Base-by-base conservation (phyloP, 23 red algal species). In the Gracilaria caudata region DNA sequence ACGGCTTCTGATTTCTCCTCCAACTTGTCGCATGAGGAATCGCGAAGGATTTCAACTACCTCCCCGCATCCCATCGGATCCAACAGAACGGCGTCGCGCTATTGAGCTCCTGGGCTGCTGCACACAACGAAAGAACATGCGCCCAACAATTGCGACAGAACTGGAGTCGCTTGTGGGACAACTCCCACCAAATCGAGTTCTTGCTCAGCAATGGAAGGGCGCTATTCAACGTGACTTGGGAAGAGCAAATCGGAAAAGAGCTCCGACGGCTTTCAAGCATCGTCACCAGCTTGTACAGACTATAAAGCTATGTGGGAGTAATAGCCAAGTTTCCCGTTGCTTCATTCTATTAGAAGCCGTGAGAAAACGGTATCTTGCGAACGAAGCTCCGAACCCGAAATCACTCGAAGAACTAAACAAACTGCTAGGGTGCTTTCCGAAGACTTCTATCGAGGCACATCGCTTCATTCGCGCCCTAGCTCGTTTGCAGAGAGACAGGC, bases 121-220 rank as follows among this genome's bases (percentile, higher is more conserved):
- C 8, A 90, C 86, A 11, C 86, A 90, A 40, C 59, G 58, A 23
- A 68, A 74, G 33, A 12, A 41, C 1, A 47, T 81, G 55, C 51
- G 41, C 28, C 53, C 35, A 3, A 37, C 28, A 25, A 71, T n/a
- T 23, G 57, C 19, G 33, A 29, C 29, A 30, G 86, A 90, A 53
- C n/a, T 90, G 4, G 55, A 79, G 19, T 49, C 73, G 8, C 86
- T 90, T 10, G 39, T 90, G 8, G 86, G 86, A 28, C 28, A 45
- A 34, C 29, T 80, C 25, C 86, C 86, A 0, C 45, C 73, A 43
- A 80, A 26, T 38, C 73, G 86, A n/a, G 28, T 78, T 51, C 26
- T 81, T 21, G 86, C 86, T 16, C 86, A 90, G 73, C 74, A 79
- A 72, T 90, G 86, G 86, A 90, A 90, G 40, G 86, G 29, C n/a